These are phyloP conservation scores for Tetrapyrgos nigripes DNA, from an alignment of 1,284 basidiomycete genomes.

Conservation along the genomic window DNA sequence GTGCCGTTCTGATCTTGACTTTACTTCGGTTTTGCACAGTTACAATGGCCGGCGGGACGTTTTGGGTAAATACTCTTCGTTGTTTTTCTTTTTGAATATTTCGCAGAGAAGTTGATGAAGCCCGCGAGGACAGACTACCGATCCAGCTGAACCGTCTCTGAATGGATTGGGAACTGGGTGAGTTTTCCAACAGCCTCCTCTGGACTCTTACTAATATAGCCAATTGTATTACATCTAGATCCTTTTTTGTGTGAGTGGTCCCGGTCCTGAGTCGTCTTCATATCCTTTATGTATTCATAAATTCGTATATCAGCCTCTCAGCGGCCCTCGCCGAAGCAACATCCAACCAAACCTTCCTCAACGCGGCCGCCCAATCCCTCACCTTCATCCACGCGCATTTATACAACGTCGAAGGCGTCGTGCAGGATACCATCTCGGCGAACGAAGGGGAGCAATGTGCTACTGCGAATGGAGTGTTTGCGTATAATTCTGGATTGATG, in stretches of 20 bases:
- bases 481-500: constrained; percentile 11
- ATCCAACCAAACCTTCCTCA: constrained; percentile 12
- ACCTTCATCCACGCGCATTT: constrained; percentile 14
- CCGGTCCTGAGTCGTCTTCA: too few relatives aligned
- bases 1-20: background rate
- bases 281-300: background rate
- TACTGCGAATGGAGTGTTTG: background rate
- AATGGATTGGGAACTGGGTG: constrained; percentile 8
- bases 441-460: constrained; percentile 9
- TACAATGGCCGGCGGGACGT: constrained; percentile 3
- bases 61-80: background rate
- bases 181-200: background rate
- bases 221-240: background rate
- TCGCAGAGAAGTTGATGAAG: too few relatives aligned
- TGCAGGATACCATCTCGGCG: constrained; percentile 12
- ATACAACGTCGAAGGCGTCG: constrained; percentile 6
- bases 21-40: background rate
- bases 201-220: too few relatives aligned
- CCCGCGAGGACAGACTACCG: background rate
- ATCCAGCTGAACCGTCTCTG: background rate
- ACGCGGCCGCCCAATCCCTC: constrained; percentile 10
- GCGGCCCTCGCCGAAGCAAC: constrained; percentile 15
- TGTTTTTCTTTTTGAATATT: too few relatives aligned
- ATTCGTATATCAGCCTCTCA: constrained; percentile 11
- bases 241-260: background rate